A percentile compares a stretch with the other conserved stretches of the same genome.
Evolutionary conservation across 2,329 filamentous ascomycete species (phyloP).

Genomic region (Didymella segeticola): DNA sequence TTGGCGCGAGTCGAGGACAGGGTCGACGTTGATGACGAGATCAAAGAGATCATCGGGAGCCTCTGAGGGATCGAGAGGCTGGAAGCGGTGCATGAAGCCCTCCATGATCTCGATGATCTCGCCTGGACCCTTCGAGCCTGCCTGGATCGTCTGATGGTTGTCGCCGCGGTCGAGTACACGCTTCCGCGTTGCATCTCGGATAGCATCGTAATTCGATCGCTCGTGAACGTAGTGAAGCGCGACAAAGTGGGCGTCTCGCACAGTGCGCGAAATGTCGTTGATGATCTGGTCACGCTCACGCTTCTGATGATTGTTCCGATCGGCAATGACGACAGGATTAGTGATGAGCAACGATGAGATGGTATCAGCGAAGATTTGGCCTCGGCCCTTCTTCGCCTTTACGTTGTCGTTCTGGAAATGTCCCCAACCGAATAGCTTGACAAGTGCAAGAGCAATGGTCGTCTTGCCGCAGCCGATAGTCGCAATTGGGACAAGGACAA

Average conservation of each 20-base stretch:
- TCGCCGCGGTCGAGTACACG: constrained; percentile 87
- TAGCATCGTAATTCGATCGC: constrained; percentile 68
- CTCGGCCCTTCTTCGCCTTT: constrained; percentile 74
- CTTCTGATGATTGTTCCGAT: constrained; percentile 90
- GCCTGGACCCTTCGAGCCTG: constrained; percentile 70
- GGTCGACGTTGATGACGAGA: constrained; percentile 82
- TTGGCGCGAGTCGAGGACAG: constrained; percentile 74
- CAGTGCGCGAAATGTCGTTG: constrained; percentile 70
- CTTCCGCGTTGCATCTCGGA: constrained; percentile 76
- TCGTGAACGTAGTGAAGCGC: constrained; percentile 90
- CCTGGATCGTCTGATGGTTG: constrained; percentile 97
- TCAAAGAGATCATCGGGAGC: constrained; percentile 86
- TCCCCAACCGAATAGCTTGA: constrained; percentile 86
- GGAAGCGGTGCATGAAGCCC: constrained; percentile 85
- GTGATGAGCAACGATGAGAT: constrained; percentile 70
- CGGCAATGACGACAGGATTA: constrained; percentile 80
- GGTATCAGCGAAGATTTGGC: constrained; percentile 76
- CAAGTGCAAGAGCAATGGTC: constrained; percentile 81
- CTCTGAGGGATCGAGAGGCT: constrained; percentile 71
- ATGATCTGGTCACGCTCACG: constrained; percentile 90
- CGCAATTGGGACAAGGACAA: constrained; percentile 88
- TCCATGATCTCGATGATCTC: constrained; percentile 95
- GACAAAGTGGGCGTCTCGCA: constrained; percentile 73
- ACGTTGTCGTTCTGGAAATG: constrained; percentile 98
- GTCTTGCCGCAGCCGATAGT: constrained; percentile 98